Base-by-base conservation (phyloP, 1,139 yeast genomes). In the Eremothecium sinecaudum region DNA sequence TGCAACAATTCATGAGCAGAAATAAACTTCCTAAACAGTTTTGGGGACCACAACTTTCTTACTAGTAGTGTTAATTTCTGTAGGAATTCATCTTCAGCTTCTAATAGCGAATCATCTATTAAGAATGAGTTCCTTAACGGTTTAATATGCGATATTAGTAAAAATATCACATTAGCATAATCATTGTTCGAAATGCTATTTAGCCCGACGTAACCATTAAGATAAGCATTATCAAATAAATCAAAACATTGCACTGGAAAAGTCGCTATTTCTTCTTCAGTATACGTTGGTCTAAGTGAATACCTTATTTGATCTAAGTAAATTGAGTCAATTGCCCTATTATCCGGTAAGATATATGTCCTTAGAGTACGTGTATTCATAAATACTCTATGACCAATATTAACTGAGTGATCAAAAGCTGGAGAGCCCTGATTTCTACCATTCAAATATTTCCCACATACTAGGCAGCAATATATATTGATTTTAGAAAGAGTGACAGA, bases 401-500 rank as follows among this genome's bases (percentile, higher is more conserved):
- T 69, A 18, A 82, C 64, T 3, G 86, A 66, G 52, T 82, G 94
- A 27, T 63, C 53, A 48, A 75, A 79, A 0, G 90, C 87, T 14
- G 78, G 78, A 0, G 90, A 72, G 10, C 69, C 55, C 36, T 57
- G 59, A 1, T 75, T 70, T 17, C 86, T 63, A 0, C 94, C 94
- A 46, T 75, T 80, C 36, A 73, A 69, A 58, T 73, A 82, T 48
- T 71, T 75, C 26, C 92, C 92, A 57, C 94, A 82, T 0, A 67
- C 69, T 22, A 82, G 58, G 48, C 94, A 82, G 25, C 83, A 75
- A 50, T 80, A 79, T 1, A 81, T 70, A 46, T 79, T 78, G 21
- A 67, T 59, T 28, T 66, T 67, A 0, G 82, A 65, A 12, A 81
- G 59, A 0, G 84, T 69, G 0, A 78, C 71, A 37, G 73, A 67